Conservation (phyloP, 2,329 filamentous ascomycete genomes). For the Fusarium coicis region DNA sequence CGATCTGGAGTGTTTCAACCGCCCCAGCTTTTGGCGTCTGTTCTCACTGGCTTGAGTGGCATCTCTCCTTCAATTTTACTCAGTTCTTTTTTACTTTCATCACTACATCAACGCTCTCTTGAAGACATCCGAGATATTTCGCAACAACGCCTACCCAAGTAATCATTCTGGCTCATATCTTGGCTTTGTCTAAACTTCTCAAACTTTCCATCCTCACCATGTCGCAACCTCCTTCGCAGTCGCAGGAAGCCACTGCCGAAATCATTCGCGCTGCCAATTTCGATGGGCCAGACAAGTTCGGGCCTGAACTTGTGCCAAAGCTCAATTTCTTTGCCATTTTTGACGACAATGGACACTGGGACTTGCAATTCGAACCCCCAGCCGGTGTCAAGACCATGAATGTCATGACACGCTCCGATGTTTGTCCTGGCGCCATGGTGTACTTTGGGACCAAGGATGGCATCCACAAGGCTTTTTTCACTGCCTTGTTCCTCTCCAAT, state of each 20-base stretch:
- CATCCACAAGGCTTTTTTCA: fast-evolving
- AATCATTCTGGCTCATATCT: fast-evolving
- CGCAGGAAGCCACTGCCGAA: background rate
- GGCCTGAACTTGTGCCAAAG: background rate
- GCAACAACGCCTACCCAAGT: background rate
- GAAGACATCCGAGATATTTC: fast-evolving
- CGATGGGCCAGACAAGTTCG: background rate
- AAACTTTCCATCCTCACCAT: background rate
- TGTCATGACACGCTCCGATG: background rate
- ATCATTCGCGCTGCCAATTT: fast-evolving
- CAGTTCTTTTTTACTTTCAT: background rate
- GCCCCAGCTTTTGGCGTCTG: background rate
- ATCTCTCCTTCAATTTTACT: background rate
- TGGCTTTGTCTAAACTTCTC: background rate
- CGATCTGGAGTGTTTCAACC: background rate
- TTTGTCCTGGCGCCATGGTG: background rate
- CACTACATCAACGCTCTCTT: background rate
- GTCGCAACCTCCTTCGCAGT: background rate
- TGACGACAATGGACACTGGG: fast-evolving
- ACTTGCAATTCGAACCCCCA: background rate
- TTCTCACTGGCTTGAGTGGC: background rate
- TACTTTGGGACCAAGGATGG: background rate
- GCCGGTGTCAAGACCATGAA: background rate
- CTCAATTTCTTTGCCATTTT: background rate
- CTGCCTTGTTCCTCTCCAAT: background rate